Evolutionary conservation across 306 rosid genomes (phyloP), one percentile per base, ranked within the genome.

Genomic region (Canavalia gladiata): DNA sequence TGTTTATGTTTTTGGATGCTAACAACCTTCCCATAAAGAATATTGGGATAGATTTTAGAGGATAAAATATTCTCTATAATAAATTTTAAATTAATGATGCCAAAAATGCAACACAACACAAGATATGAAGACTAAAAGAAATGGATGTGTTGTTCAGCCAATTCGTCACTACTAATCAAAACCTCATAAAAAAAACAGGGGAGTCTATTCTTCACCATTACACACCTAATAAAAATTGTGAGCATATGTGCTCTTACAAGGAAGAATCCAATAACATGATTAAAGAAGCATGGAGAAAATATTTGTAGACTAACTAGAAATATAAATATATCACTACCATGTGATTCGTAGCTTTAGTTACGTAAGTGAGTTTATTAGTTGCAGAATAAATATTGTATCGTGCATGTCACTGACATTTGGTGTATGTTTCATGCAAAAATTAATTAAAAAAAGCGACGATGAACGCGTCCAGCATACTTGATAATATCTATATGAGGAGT

Each of bases 311-410:
- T 56, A 43, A 72, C 8, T 29, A 45, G 47, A 51, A 70, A 60
- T 33, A 63, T 47, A 60, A 28, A 10, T 46, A 60, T 62, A 63
- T 54, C 66, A 77, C 35, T 4, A n/a, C 33, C 18, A 76, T 64
- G 34, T 65, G 37, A 64, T 66, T 66, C 46, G 64, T 33, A 39
- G 72, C 12, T 77, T 58, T 18, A 72, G 54, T 71, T 85, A 82
- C 76, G 80, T 76, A 8, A 39, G 46, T 41, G 67, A 69, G 69
- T 28, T 11, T 47, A 35, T 69, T 62, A 55, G 37, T 56, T 47
- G 59, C 52, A 35, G 4, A 81, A 42, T 71, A 60, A 76, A 70
- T 43, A 77, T 39, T 77, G 33, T 52, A 41, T 52, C 39, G 39
- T 73, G 77, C 72, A 65, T 66, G 51, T 3, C 72, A 54, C 29